Conservation (phyloP, 2,329 filamentous ascomycete species). For the Rutstroemia sp. region DNA sequence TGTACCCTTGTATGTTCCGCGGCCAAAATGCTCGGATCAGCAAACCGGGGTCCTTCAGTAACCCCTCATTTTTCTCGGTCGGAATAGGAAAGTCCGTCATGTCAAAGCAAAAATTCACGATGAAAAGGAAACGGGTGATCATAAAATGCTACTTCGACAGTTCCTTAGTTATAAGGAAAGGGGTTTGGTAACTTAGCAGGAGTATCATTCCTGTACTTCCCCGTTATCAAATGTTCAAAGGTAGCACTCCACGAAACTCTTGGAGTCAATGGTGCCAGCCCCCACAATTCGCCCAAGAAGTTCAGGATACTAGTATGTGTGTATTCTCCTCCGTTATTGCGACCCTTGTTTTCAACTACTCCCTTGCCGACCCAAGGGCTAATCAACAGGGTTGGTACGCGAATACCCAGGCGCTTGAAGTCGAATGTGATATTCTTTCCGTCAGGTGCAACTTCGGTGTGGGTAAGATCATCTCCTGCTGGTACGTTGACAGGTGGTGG, state of each 20-base stretch:
- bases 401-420: conserved; percentile 36
- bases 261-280: conserved; percentile 20
- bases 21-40: too few relatives aligned
- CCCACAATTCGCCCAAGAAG: conserved; percentile 37
- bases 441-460: conserved; percentile 31
- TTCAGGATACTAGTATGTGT: conserved; percentile 38
- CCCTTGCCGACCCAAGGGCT: conserved; percentile 38
- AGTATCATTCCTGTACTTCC: conserved; percentile 19
- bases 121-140: too few relatives aligned
- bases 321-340: conserved; percentile 34
- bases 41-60: too few relatives aligned
- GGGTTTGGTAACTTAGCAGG: conserved; percentile 20
- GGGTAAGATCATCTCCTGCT: conserved; percentile 31
- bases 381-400: conserved; percentile 37
- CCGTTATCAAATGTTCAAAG: conserved; percentile 25
- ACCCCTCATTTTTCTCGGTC: too few relatives aligned
- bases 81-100: too few relatives aligned
- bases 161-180: conserved; percentile 11
- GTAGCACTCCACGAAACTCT: conserved; percentile 18
- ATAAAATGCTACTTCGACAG: too few relatives aligned
- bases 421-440: conserved; percentile 33
- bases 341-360: conserved; percentile 33
- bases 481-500: conserved; percentile 35
- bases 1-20: too few relatives aligned
- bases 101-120: too few relatives aligned